A percentile compares a stretch with the other conserved stretches of the same genome.
These are phyloP conservation scores for Populus hybrid DNA, from an alignment of 441 rosid species.

Conservation along the genomic window DNA sequence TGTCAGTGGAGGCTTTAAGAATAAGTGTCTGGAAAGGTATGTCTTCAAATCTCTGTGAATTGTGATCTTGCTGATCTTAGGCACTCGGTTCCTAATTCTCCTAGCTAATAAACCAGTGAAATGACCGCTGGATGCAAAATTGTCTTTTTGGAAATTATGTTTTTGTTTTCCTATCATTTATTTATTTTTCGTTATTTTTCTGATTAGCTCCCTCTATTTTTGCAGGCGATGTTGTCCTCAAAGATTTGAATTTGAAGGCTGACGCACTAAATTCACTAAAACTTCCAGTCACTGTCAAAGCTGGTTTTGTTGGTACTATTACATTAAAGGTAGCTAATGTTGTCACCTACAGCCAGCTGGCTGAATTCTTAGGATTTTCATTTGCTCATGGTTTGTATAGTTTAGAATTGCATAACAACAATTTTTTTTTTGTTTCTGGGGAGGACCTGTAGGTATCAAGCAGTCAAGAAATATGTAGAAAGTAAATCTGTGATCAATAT, in stretches of 20 bases:
- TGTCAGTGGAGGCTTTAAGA: constrained; percentile 85
- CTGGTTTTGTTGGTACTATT: constrained; percentile 93
- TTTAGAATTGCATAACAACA: neutral
- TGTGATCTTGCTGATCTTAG: constrained; percentile 5
- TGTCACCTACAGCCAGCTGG: constrained; percentile 3
- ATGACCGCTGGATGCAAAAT: constrained; percentile 15
- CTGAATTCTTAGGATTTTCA: neutral
- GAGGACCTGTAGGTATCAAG: neutral
- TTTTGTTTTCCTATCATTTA: neutral
- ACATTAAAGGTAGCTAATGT: constrained; percentile 69
- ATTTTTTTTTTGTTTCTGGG: neutral
- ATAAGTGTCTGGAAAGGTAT: constrained; percentile 99
- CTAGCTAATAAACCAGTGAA: neutral
- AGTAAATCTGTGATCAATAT: neutral
- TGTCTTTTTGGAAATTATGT: constrained; percentile 1
- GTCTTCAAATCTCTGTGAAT: constrained; percentile 9
- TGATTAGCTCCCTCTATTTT: constrained; percentile 16
- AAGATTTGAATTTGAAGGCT: constrained; percentile 87
- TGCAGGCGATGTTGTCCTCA: constrained; percentile 94
- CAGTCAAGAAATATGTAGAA: neutral
- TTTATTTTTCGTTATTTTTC: neutral
- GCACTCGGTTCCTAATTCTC: neutral
- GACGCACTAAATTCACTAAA: constrained; percentile 89
- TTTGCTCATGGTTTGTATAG: neutral
- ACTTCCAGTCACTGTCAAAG: constrained; percentile 91